A percentile compares a stretch with the other conserved stretches of the same genome.
Evolutionary conservation across 345 rosid species (phyloP).

Genomic region (Linum lewisii): DNA sequence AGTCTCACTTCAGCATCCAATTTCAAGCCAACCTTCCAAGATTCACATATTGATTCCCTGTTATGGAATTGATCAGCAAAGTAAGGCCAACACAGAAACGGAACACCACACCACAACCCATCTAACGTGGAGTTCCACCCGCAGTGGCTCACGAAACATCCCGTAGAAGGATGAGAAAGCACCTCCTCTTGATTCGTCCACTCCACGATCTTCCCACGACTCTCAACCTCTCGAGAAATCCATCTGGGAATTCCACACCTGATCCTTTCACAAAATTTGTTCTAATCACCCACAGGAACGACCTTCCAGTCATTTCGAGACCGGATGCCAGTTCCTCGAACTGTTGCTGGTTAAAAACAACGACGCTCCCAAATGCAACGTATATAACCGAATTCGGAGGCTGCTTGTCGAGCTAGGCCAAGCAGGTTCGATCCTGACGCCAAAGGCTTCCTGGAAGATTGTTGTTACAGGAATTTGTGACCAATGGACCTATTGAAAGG

Average conservation of each 20-base stretch:
- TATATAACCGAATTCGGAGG: background rate
- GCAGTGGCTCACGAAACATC: no score
- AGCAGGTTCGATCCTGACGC: no score
- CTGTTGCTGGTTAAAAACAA: slow-evolving; percentile 1
- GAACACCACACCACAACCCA: slow-evolving; percentile 36
- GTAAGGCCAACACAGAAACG: slow-evolving; percentile 45
- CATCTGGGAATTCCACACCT: background rate
- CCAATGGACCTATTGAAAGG: no score
- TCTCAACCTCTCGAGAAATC: background rate
- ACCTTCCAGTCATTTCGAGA: no score
- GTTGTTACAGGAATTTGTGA: no score
- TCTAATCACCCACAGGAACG: no score
- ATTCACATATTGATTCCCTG: slow-evolving; percentile 28
- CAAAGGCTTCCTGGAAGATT: no score
- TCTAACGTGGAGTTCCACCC: slow-evolving; percentile 32
- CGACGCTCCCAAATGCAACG: slow-evolving; percentile 9
- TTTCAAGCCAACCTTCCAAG: slow-evolving; percentile 17
- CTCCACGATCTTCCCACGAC: no score
- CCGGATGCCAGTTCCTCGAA: slow-evolving; percentile 13
- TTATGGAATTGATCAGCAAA: slow-evolving; percentile 37
- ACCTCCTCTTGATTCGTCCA: no score
- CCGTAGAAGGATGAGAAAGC: no score
- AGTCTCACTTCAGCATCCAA: background rate
- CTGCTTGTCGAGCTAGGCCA: slow-evolving; percentile 9
- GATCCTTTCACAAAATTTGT: background rate